phyloP scores from a whole-genome alignment of 257 asterid species.

The Rehmannia glutinosa region DNA sequence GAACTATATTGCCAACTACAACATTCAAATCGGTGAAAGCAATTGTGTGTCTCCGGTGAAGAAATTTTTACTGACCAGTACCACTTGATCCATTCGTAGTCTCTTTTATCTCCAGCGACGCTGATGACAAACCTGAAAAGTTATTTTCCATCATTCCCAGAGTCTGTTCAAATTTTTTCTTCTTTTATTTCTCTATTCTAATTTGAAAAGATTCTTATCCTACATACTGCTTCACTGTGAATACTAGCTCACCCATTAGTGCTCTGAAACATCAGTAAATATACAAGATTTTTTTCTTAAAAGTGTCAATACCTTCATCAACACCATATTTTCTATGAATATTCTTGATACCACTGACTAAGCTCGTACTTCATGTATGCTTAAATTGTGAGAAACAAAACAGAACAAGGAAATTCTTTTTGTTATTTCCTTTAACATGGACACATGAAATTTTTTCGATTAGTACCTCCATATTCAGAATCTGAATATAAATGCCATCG shows the following conservation, averaged over 20 bases:
- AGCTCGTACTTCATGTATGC: background rate
- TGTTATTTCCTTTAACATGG: background rate
- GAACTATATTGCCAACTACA: background rate
- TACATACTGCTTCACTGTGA: background rate
- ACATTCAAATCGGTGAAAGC: background rate
- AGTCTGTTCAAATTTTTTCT: background rate
- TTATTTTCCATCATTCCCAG: conserved; percentile 6
- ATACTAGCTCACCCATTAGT: background rate
- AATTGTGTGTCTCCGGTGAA: background rate
- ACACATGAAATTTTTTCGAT: background rate
- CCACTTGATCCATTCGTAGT: conserved; percentile 45
- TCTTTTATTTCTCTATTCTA: background rate
- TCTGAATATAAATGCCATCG: conserved; percentile 93
- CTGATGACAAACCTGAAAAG: conserved; percentile 84
- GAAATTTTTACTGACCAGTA: conserved; percentile 44
- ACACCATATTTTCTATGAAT: background rate
- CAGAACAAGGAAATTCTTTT: background rate
- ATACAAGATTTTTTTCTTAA: background rate
- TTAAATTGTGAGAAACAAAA: background rate
- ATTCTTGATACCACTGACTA: background rate
- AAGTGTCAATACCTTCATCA: background rate
- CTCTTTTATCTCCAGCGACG: conserved; percentile 72
- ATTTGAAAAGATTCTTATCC: background rate
- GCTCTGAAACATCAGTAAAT: background rate
- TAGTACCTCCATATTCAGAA: conserved; percentile 91